Evolutionary conservation across 2,329 filamentous ascomycete genomes (phyloP).

Genomic region (Colletotrichum shisoi): DNA sequence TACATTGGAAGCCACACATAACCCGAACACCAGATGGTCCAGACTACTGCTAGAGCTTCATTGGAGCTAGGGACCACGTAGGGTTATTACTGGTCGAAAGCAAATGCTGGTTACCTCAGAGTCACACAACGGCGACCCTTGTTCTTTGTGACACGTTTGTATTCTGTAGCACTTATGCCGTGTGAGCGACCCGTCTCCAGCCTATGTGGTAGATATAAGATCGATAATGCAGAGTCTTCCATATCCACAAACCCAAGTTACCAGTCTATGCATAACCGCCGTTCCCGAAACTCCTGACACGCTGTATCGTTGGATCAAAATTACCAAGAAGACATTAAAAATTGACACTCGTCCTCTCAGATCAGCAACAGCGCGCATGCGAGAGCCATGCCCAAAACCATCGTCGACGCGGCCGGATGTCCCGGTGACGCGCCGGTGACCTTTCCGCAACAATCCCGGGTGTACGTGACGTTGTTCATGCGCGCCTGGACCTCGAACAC

Average conservation of each 20-base stretch:
- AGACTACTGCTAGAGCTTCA: too few species aligned
- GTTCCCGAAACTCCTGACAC: constrained; percentile 24
- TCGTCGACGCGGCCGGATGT: background rate
- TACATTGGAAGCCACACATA: too few species aligned
- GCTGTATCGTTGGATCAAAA: constrained; percentile 12
- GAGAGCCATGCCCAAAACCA: constrained; percentile 28
- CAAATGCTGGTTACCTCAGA: background rate
- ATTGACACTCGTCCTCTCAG: constrained; percentile 5
- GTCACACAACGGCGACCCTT: too few species aligned
- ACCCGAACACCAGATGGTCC: too few species aligned
- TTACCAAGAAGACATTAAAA: constrained; percentile 13
- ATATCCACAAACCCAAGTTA: background rate
- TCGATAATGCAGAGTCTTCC: background rate
- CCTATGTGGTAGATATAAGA: background rate
- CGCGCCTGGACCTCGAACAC: constrained; percentile 77
- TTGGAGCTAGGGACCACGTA: too few species aligned
- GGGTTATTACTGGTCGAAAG: background rate
- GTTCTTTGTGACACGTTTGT: background rate
- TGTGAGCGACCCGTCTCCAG: background rate
- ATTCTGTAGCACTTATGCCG: background rate
- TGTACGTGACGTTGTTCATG: constrained; percentile 77
- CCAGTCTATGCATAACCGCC: constrained; percentile 20
- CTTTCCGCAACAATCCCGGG: constrained; percentile 64
- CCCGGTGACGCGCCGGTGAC: constrained; percentile 42
- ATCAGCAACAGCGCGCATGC: constrained; percentile 32